phyloP scores from a whole-genome alignment of 1,284 basidiomycete species.

The Exsudoporus floridanus region DNA sequence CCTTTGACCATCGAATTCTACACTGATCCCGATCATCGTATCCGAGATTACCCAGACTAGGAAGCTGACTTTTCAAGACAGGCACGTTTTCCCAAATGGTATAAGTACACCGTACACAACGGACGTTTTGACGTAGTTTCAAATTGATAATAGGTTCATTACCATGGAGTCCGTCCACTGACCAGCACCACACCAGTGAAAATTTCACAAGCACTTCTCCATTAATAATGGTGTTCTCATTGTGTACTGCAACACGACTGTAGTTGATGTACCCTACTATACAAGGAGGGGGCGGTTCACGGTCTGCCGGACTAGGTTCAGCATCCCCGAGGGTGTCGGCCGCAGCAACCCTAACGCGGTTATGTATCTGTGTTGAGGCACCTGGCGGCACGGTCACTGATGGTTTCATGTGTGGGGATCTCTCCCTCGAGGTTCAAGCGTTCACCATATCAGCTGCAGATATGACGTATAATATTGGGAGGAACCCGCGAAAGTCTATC shows the following conservation, averaged over 20 bases:
- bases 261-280: neutral
- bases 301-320: slow-evolving; percentile 11
- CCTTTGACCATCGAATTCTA: neutral
- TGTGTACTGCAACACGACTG: neutral
- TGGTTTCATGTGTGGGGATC: neutral
- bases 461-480: slow-evolving; percentile 4
- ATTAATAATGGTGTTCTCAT: neutral
- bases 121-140: slow-evolving; percentile 14
- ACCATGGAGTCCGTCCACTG: slow-evolving; percentile 4
- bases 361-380: slow-evolving; percentile 1
- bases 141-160: slow-evolving; percentile 9
- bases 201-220: neutral
- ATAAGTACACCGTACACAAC: slow-evolving; percentile 18
- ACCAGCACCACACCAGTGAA: neutral
- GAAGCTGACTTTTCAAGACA: slow-evolving; percentile 12
- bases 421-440: neutral
- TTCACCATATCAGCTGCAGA: neutral
- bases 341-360: slow-evolving; percentile 12
- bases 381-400: slow-evolving; percentile 1
- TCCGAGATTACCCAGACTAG: slow-evolving; percentile 10
- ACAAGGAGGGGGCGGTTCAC: neutral
- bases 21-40: slow-evolving; percentile 16
- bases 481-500: slow-evolving; percentile 11
- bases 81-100: slow-evolving; percentile 16
- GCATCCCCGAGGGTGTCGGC: slow-evolving; percentile 22